phyloP scores from a whole-genome alignment of 306 rosid species.

The Malus asiatica region DNA sequence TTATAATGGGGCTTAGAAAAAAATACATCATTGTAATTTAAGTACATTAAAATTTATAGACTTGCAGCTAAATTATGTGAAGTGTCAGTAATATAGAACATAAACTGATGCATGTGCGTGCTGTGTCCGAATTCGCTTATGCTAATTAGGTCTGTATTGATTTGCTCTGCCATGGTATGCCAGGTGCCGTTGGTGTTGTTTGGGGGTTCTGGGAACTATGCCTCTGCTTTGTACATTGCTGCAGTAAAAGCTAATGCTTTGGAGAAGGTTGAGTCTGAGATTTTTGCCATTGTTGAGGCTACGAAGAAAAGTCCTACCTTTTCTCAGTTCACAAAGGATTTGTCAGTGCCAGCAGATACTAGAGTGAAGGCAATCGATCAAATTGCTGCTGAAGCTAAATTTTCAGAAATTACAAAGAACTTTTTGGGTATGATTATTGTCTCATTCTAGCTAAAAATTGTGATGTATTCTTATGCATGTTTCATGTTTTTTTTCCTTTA shows the following conservation, averaged over 20 bases:
- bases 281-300: conserved; percentile 49
- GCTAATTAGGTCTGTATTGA: not conserved
- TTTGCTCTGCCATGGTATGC: conserved; percentile 14
- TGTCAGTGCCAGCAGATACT: conserved; percentile 44
- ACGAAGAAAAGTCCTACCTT: conserved; percentile 46
- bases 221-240: conserved; percentile 77
- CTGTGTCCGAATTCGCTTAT: not conserved
- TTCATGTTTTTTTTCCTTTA: not conserved
- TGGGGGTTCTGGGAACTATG: conserved; percentile 95
- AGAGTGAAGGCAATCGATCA: conserved; percentile 56
- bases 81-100: not conserved
- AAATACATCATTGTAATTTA: not conserved
- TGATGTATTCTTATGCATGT: not conserved
- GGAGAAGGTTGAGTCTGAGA: conserved; percentile 78
- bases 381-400: conserved; percentile 51
- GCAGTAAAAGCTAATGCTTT: conserved; percentile 57
- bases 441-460: not conserved
- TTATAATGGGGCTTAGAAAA: not conserved
- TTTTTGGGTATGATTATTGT: conserved; percentile 60
- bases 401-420: conserved; percentile 62
- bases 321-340: conserved; percentile 58
- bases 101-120: not conserved
- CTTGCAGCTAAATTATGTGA: not conserved
- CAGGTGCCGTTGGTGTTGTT: conserved; percentile 80
- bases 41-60: not conserved